Base-by-base conservation (phyloP, 2,329 filamentous ascomycete species). In the Pseudogymnoascus sp. region DNA sequence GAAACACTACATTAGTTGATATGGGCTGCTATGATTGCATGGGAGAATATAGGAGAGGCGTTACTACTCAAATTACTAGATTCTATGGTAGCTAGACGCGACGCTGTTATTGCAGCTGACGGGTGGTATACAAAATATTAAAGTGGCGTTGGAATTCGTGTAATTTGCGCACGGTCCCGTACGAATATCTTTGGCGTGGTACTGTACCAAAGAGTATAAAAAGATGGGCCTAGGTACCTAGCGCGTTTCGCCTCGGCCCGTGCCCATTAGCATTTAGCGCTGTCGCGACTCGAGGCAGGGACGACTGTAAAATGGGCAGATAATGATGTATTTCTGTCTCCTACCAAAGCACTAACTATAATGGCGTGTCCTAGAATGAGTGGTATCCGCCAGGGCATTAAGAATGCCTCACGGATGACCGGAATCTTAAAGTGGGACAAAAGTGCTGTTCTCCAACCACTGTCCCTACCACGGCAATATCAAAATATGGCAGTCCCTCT, bases 381-480 rank as follows among this genome's bases (percentile, higher is more conserved):
- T 44, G 4, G 35, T 63, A 63, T 61, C 56, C 38, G 33, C 25
- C 25, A 61, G 37, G 37, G 59, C 10, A 16, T 21, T 37, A 61
- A 47, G n/a, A 38, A 50, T n/a, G 38, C 37, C 59, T 61, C 63
- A 64, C 16, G 37, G 4, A 47, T 64, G 38, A n/a, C 47, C 40
- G 61, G 63, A 60, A 37, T 63, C 56, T 35, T 65, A 10, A 66
- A 66, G n/a, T 63, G 64, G 63, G 56, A 61, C 18, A 65, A 64
- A 61, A 28, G 64, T 64, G 60, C 60, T 10, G 37, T 61, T 18
- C 63, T 18, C 61, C 56, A 35, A 7, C 28, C 64, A 59, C 64
- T 61, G 3, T 63, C 64, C 18, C 61, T 28, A 63, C 64, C 63
- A 56, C 40, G 64, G 12, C 53, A 63, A 63, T 64, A 63, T 18